Conservation (phyloP, 2,329 filamentous ascomycete species). For the Xylariaceae sp. region DNA sequence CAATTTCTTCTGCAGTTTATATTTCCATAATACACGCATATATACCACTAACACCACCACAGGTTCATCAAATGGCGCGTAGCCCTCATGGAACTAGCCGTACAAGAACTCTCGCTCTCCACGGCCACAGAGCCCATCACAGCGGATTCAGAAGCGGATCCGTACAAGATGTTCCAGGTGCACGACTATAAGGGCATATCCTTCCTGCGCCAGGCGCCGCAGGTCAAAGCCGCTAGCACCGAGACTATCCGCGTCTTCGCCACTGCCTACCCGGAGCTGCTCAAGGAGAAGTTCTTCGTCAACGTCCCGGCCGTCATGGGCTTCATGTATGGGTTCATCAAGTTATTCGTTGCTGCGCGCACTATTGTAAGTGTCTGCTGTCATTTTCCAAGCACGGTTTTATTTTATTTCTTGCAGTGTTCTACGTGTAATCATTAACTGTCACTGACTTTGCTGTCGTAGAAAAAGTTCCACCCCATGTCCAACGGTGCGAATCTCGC, state of each 20-base stretch:
- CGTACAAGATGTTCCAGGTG: conserved; percentile 89
- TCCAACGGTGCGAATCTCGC: conserved; percentile 74
- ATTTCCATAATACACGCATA: too few species aligned
- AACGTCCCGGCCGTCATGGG: conserved; percentile 93
- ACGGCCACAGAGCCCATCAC: conserved; percentile 74
- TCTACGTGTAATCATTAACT: not conserved
- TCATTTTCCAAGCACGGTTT: too few species aligned
- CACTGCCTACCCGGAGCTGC: conserved; percentile 85
- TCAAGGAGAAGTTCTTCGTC: conserved; percentile 93
- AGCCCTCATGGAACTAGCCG: conserved; percentile 85
- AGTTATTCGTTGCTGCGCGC: conserved; percentile 74
- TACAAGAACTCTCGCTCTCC: conserved; percentile 74
- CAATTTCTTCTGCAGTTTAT: too few species aligned
- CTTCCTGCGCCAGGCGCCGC: conserved; percentile 82
- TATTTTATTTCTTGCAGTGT: not conserved
- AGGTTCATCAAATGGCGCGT: conserved; percentile 92
- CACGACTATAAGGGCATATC: conserved; percentile 91
- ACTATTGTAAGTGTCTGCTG: conserved; percentile 55
- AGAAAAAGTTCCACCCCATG: conserved; percentile 80
- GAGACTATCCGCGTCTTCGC: conserved; percentile 84
- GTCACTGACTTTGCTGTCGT: not conserved
- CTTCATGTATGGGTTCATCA: conserved; percentile 80
- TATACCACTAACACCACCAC: not conserved
- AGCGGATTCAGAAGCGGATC: conserved; percentile 76
- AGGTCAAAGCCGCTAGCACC: conserved; percentile 76